phyloP scores from a whole-genome alignment of 2,329 filamentous ascomycete species.

The Paracoccidioides brasiliensis region DNA sequence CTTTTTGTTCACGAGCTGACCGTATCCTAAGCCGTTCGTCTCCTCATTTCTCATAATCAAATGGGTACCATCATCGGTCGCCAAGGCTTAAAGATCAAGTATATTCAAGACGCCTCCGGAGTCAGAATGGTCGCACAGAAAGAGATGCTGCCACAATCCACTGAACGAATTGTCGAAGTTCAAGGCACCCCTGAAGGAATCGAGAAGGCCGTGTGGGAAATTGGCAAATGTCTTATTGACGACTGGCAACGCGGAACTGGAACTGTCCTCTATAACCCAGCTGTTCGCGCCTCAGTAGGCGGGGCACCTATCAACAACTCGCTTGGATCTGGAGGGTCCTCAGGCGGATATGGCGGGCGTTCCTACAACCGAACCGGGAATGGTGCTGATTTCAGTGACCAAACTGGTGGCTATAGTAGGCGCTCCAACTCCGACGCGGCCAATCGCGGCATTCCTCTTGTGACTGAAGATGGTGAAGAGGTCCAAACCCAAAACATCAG shows the following conservation, averaged over 20 bases:
- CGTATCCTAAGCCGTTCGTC: conserved; percentile 62
- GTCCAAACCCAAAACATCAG: conserved; percentile 99
- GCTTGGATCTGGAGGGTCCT: conserved; percentile 32
- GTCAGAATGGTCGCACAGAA: conserved; percentile 99
- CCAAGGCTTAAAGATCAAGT: conserved; percentile 96
- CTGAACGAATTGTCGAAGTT: conserved; percentile 92
- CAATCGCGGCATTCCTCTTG: conserved; percentile 67
- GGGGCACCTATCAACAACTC: conserved; percentile 42
- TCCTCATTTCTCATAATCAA: conserved; percentile 98
- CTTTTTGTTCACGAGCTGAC: conserved; percentile 10
- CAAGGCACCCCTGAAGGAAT: conserved; percentile 91
- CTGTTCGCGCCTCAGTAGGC: conserved; percentile 66
- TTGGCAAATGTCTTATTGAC: conserved; percentile 94
- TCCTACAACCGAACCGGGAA: conserved; percentile 89
- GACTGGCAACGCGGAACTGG: conserved; percentile 96
- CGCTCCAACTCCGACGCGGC: conserved; percentile 74
- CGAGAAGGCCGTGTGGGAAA: conserved; percentile 94
- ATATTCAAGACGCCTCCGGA: conserved; percentile 92
- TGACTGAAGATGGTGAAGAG: conserved; percentile 93
- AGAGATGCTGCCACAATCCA: conserved; percentile 98
- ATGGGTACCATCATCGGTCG: conserved; percentile 99
- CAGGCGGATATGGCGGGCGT: conserved; percentile 46
- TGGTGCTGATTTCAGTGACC: conserved; percentile 92
- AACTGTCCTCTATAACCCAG: conserved; percentile 94
- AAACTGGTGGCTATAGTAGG: conserved; percentile 56